Percentiles rank a stretch among this genome's conserved stretches.
phyloP scores from a whole-genome alignment of 225 moss, liverwort and hornwort genomes.

The Physcomitrium patens region DNA sequence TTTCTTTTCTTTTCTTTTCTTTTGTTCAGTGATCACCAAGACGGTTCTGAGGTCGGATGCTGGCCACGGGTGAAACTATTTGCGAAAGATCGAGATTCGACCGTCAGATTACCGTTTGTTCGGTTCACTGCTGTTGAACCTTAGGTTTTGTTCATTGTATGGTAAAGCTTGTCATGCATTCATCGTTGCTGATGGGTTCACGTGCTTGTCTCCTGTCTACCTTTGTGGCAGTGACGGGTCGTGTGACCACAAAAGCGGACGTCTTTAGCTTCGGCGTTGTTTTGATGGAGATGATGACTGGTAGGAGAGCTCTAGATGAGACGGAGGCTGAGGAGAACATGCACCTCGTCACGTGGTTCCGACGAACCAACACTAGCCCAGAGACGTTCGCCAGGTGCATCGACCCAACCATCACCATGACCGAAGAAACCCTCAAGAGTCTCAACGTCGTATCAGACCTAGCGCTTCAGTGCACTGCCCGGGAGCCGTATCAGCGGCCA shows the following conservation, averaged over 20 bases:
- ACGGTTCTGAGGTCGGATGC: too few relatives aligned
- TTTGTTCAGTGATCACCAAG: too few relatives aligned
- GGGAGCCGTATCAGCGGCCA: constrained; percentile 95
- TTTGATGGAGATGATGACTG: constrained; percentile 92
- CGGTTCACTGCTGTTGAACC: neutral
- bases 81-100: too few relatives aligned
- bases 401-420: constrained; percentile 61
- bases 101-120: neutral
- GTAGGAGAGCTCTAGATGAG: constrained; percentile 82
- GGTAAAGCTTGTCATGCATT: neutral
- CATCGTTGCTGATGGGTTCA: neutral
- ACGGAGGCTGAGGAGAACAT: constrained; percentile 87
- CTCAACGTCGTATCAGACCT: constrained; percentile 75
- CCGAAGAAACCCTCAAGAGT: constrained; percentile 65
- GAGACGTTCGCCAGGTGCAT: constrained; percentile 64
- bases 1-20: too few relatives aligned
- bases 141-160: neutral
- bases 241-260: constrained; percentile 93
- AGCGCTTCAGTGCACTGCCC: constrained; percentile 82
- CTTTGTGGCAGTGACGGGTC: constrained; percentile 73
- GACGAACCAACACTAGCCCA: constrained; percentile 69
- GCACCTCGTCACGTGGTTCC: constrained; percentile 96
- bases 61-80: too few relatives aligned
- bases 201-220: neutral
- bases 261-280: constrained; percentile 97